Conservation (phyloP, 306 rosid species). For the Cicer bijugum region DNA sequence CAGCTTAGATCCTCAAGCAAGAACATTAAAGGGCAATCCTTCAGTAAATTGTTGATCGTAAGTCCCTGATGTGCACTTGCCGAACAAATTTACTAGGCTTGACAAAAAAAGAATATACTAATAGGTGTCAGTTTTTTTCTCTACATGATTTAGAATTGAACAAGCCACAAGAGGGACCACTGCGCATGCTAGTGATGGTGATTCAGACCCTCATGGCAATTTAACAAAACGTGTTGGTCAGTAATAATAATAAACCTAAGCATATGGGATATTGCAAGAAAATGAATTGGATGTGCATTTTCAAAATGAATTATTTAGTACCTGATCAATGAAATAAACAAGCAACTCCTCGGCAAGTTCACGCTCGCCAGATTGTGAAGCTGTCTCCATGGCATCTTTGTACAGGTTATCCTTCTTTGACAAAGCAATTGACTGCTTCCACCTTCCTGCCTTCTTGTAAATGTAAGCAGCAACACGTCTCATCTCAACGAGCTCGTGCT, state of each 20-base stretch:
- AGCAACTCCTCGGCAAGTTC: slow-evolving; percentile 99
- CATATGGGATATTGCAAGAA: slow-evolving; percentile 33
- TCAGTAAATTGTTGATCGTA: not conserved
- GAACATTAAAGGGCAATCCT: slow-evolving; percentile 25
- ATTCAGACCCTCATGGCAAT: not conserved
- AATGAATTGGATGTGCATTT: slow-evolving; percentile 33
- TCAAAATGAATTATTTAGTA: slow-evolving; percentile 34
- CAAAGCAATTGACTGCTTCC: slow-evolving; percentile 99
- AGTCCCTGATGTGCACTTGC: slow-evolving; percentile 28
- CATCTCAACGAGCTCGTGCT: slow-evolving; percentile 98
- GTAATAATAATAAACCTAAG: slow-evolving; percentile 21
- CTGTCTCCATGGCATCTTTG: slow-evolving; percentile 99
- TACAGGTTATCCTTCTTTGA: slow-evolving; percentile 99
- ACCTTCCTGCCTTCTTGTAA: slow-evolving; percentile 97
- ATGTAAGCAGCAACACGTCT: slow-evolving; percentile 98
- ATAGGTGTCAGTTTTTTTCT: slow-evolving; percentile 9
- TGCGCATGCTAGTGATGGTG: not conserved
- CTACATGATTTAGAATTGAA: slow-evolving; percentile 37
- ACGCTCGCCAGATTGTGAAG: slow-evolving; percentile 98
- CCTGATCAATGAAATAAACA: slow-evolving; percentile 97
- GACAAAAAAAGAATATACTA: slow-evolving; percentile 24
- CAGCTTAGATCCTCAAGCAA: slow-evolving; percentile 5
- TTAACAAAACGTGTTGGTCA: slow-evolving; percentile 20
- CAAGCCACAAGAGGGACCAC: slow-evolving; percentile 14
- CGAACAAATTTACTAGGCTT: slow-evolving; percentile 13